Percentiles rank a stretch among this genome's conserved stretches.
These are phyloP conservation scores for Glaciozyma martinii DNA, from an alignment of 768 basidiomycete species.

Conservation along the genomic window DNA sequence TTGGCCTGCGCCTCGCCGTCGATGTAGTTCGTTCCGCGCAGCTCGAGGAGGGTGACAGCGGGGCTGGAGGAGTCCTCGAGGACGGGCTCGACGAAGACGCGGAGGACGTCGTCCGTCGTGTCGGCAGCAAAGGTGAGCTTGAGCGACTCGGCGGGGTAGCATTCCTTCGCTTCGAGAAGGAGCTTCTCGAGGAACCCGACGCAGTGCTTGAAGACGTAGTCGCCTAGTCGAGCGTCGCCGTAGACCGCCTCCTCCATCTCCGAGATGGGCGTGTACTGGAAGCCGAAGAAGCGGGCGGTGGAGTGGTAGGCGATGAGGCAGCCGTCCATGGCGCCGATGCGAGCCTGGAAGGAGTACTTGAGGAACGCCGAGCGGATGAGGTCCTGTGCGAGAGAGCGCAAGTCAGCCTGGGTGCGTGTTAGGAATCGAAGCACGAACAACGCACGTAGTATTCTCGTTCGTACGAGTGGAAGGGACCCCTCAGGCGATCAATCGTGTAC, in stretches of 20 bases:
- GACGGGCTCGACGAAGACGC: slow-evolving; percentile 19
- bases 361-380: slow-evolving; percentile 87
- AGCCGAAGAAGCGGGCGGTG: slow-evolving; percentile 75
- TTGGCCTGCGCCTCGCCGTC: slow-evolving; percentile 1
- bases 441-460: slow-evolving; percentile 74
- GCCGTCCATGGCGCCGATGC: slow-evolving; percentile 98
- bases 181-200: slow-evolving; percentile 61
- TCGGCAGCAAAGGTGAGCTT: slow-evolving; percentile 17
- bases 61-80: background rate
- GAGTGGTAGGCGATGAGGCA: slow-evolving; percentile 46
- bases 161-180: slow-evolving; percentile 47
- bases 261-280: slow-evolving; percentile 77
- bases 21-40: slow-evolving; percentile 20
- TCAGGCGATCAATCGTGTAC: slow-evolving; percentile 58
- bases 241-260: slow-evolving; percentile 82
- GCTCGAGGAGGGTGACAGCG: slow-evolving; percentile 25
- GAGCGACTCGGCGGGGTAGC: slow-evolving; percentile 15
- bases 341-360: slow-evolving; percentile 92
- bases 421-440: background rate
- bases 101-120: slow-evolving; percentile 2
- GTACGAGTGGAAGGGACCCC: slow-evolving; percentile 66
- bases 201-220: slow-evolving; percentile 66
- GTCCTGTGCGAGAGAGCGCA: slow-evolving; percentile 43
- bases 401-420: background rate
- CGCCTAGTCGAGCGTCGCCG: slow-evolving; percentile 55